Conservation (phyloP, 768 basidiomycete genomes). For the Leccinum rimulosum region DNA sequence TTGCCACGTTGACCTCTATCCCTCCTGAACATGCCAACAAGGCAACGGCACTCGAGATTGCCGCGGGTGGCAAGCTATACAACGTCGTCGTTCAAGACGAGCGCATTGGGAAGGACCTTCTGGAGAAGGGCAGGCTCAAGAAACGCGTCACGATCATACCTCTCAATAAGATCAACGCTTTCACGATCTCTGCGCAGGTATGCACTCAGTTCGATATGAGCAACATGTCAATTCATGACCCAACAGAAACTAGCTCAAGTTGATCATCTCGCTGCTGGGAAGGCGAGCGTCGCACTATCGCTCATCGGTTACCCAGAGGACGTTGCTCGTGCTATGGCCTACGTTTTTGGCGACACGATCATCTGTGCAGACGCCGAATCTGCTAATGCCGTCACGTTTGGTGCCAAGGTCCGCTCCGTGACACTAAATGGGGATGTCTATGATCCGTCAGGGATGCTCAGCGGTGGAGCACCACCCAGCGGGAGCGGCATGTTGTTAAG, state of each 20-base stretch:
- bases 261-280: constrained; percentile 67
- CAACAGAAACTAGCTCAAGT: constrained; percentile 75
- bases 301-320: constrained; percentile 81
- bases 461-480: constrained; percentile 84
- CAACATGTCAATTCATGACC: neutral
- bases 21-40: constrained; percentile 67
- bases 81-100: constrained; percentile 95
- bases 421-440: constrained; percentile 95
- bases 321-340: constrained; percentile 85
- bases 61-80: constrained; percentile 85
- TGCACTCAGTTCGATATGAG: constrained; percentile 1
- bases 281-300: constrained; percentile 84
- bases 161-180: constrained; percentile 82
- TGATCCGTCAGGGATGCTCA: constrained; percentile 92
- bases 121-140: constrained; percentile 74
- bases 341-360: constrained; percentile 90
- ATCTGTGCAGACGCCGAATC: constrained; percentile 87
- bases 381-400: constrained; percentile 87
- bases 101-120: constrained; percentile 77
- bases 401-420: constrained; percentile 69
- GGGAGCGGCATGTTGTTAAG: constrained; percentile 71
- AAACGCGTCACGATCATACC: constrained; percentile 94
- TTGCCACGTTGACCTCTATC: constrained; percentile 84
- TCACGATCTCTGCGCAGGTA: constrained; percentile 51
- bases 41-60: constrained; percentile 89